Evolutionary conservation across 768 basidiomycete species (phyloP), one percentile per base, ranked within the genome.

Genomic region (Lactifluus subvellereus): DNA sequence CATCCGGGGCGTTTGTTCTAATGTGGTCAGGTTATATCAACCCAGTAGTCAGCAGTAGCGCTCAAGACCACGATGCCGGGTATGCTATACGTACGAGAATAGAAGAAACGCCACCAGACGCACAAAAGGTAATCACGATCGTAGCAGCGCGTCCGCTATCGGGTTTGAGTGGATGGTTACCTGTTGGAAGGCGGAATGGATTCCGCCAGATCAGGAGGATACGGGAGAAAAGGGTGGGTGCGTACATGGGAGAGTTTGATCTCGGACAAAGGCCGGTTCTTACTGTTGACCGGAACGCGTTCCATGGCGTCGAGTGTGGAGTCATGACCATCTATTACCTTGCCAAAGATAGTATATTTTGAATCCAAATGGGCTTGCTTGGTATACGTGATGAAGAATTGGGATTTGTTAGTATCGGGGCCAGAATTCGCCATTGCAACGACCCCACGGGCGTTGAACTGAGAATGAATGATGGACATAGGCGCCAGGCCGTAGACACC

Each of bases 351-450:
- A 16, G 93, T 93, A 75, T 91, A 89, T 72, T 97, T 98, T 66
- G 87, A 87, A 71, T 99, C 96, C 16, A 99, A 83, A 72, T 97
- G 95, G 0, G 91, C 76, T 69, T 98, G 96, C 73, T 98, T 98
- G 2, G 88, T 78, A 72, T 98, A 98, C 3, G 91, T 86, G 70
- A 94, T 81, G 72, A 93, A 93, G 73, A 93, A 93, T 72, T 94
- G 90, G 49, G 80, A 88, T 75, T 96, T 98, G 78, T 98, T 99
- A 38, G 89, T 85, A 72, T 97, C 92, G 10, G 87, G 86, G 1
- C 97, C 97, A 8, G 91, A 88, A 75, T 98, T 99, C 59, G 97
- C 97, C 95, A 98, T 98, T 33, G 97, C 97, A 16, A 98, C 87
- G 67, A 98, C 82, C 18, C 97, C 97, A 64, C 97, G 85, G 56